Evolutionary conservation across 2,329 filamentous ascomycete species (phyloP).

Genomic region (Diaporthe citrichinensis): DNA sequence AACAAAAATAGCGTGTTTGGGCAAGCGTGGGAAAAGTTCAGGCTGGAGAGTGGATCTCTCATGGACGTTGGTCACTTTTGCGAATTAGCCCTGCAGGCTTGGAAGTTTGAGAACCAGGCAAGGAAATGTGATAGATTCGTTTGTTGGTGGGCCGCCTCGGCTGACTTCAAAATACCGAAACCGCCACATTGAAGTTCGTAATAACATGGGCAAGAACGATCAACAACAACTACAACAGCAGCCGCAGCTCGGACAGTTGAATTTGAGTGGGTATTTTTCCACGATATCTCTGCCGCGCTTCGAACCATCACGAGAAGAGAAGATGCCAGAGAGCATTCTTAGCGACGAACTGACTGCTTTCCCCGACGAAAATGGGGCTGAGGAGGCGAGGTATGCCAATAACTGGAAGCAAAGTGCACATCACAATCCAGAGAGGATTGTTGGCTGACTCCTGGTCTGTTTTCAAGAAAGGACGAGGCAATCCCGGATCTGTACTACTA

Average conservation of each 20-base stretch:
- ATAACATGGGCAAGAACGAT: neutral
- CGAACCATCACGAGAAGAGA: neutral
- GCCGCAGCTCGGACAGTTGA: too few species aligned
- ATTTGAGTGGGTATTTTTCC: neutral
- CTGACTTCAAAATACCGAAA: neutral
- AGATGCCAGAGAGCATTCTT: constrained; percentile 19
- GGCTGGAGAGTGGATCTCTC: neutral
- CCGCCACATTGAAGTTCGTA: neutral
- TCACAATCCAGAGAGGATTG: too few species aligned
- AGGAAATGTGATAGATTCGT: constrained; percentile 21
- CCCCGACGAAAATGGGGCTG: neutral
- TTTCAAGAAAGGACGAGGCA: constrained; percentile 3
- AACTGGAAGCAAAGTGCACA: neutral
- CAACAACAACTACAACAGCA: neutral
- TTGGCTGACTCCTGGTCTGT: neutral
- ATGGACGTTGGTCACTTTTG: neutral
- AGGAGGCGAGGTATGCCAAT: neutral
- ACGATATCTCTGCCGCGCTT: neutral
- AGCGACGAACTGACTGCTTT: neutral
- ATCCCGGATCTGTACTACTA: constrained; percentile 9
- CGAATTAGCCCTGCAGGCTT: constrained; percentile 1
- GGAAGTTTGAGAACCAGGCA: constrained; percentile 3
- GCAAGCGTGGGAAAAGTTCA: neutral
- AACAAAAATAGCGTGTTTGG: neutral
- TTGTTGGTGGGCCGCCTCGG: constrained; percentile 9